phyloP scores from a whole-genome alignment of 2,329 filamentous ascomycete species.

The Huntiella omanensis region DNA sequence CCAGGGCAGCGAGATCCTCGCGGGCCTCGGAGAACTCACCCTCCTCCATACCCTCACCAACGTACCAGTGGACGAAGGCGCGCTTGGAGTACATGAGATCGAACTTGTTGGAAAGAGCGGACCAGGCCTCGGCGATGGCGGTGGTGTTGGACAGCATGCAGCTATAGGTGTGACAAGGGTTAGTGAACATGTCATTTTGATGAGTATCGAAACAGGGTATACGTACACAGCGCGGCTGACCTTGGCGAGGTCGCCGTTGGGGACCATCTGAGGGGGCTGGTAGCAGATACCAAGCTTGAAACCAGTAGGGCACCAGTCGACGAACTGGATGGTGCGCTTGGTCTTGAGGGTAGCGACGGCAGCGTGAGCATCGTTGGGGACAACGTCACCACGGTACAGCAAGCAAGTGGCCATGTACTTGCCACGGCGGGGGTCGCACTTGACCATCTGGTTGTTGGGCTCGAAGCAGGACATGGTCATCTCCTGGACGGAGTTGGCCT shows the following conservation, averaged over 20 bases:
- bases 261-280: slow-evolving; percentile 89
- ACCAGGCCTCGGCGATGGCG: slow-evolving; percentile 96
- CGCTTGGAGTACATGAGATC: slow-evolving; percentile 99
- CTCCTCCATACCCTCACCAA: slow-evolving; percentile 99
- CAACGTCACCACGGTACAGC: slow-evolving; percentile 95
- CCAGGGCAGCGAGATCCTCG: slow-evolving; percentile 92
- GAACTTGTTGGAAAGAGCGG: slow-evolving; percentile 90
- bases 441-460: slow-evolving; percentile 99
- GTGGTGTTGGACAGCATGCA: slow-evolving; percentile 99
- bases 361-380: slow-evolving; percentile 83
- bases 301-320: slow-evolving; percentile 99
- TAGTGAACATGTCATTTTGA: not conserved
- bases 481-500: slow-evolving; percentile 95
- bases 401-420: slow-evolving; percentile 99
- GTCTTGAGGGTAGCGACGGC: slow-evolving; percentile 96
- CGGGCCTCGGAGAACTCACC: slow-evolving; percentile 98
- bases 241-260: slow-evolving; percentile 92
- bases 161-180: slow-evolving; percentile 22
- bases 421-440: slow-evolving; percentile 94
- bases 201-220: not conserved
- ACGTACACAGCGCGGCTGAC: slow-evolving; percentile 95
- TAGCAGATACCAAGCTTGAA: slow-evolving; percentile 99
- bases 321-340: slow-evolving; percentile 97
- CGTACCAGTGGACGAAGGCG: slow-evolving; percentile 99
- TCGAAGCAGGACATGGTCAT: slow-evolving; percentile 99